Evolutionary conservation across 2,329 filamentous ascomycete species (phyloP).

Genomic region (Penicillium sp.): DNA sequence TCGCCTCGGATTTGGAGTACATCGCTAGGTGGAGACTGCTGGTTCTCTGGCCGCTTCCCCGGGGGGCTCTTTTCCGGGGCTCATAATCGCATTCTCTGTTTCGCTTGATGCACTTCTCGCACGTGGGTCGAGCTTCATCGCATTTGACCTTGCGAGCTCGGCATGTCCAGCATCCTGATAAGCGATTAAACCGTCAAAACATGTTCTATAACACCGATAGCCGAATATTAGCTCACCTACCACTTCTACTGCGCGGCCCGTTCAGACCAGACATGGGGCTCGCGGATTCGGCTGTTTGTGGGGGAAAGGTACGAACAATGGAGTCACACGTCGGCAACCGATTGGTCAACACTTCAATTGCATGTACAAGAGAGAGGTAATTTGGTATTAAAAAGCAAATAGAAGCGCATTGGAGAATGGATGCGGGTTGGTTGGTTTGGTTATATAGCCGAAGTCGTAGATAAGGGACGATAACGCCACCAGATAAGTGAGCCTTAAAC

Average conservation of each 20-base stretch:
- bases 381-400: neutral
- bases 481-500: neutral
- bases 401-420: neutral
- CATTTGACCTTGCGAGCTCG: slow-evolving; percentile 23
- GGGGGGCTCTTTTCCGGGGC: neutral
- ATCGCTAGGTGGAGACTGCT: neutral
- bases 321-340: neutral
- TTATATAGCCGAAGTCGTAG: neutral
- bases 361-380: too few species aligned
- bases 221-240: neutral
- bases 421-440: neutral
- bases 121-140: slow-evolving; percentile 21
- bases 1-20: neutral
- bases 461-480: neutral
- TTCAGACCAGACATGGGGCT: neutral
- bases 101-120: neutral
- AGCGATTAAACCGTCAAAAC: neutral
- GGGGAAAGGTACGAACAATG: neutral
- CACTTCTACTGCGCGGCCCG: neutral
- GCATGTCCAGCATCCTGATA: slow-evolving; percentile 25
- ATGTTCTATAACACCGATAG: neutral
- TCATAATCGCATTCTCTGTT: neutral
- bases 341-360: neutral
- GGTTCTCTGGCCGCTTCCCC: neutral
- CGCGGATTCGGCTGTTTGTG: neutral